Base-by-base conservation (phyloP, 139 green algal genomes). In the Asterochloris erici region DNA sequence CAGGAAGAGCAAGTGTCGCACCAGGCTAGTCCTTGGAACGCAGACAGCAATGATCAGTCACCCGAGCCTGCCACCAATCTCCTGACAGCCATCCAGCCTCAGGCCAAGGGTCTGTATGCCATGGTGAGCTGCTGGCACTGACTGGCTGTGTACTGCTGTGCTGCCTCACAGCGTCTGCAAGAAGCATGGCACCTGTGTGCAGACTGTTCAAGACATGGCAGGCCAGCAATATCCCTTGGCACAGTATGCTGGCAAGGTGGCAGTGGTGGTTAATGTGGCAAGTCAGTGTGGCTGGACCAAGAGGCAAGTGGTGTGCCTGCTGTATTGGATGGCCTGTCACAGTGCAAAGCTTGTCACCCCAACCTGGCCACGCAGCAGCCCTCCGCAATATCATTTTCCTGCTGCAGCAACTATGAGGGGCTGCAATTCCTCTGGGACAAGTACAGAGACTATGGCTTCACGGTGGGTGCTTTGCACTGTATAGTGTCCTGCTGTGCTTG, bases 211-310 rank as follows among this genome's bases (percentile, higher is more conserved):
- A 11, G 87, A 90, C 84, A 89, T 89, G 47, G 79, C 90, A 63
- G 91, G 89, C 26, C 73, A 82, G 0, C 75, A 83, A 47, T 27
- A 81, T 19, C 10, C 71, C 11, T 73, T 93, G 54, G 78, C 70
- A n/a, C 63, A 89, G 27, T 89, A 88, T 74, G 78, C 79, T 1
- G 89, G 89, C 73, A 90, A 91, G 73, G 86, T 94, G n/a, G 76
- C 85, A 9, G 73, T 96, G 4, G 87, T 96, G 29, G 90, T 93
- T 0, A 97, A 97, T 79, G 93, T 97, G 26, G 93, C 93, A 17
- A 93, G 86, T 14, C 83, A 90, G 0, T 96, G 91, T 81, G 92
- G 91, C 15, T 96, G 91, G 88, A 96, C 73, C 2, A 27, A 76
- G 1, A 24, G 27, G 23, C 10, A 2, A 27, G 21, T 77, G 28